Conservation (phyloP, 345 rosid genomes). For the Fremontodendron californicum region DNA sequence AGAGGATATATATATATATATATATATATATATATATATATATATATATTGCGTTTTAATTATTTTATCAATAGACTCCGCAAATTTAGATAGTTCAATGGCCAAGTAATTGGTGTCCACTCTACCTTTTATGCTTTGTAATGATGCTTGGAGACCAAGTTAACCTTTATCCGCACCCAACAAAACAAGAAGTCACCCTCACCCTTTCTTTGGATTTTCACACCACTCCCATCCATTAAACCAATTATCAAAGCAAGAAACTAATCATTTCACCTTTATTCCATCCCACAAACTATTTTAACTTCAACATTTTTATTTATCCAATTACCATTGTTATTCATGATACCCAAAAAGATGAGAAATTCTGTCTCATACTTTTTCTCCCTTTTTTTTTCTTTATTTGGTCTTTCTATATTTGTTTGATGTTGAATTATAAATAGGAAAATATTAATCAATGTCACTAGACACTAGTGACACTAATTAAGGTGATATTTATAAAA, state of each 20-base stretch:
- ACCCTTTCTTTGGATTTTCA: background rate
- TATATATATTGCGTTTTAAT: too few relatives aligned
- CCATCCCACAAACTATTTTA: too few relatives aligned
- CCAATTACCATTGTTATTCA: background rate
- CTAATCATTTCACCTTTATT: background rate
- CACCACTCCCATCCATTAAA: background rate
- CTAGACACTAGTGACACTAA: too few relatives aligned
- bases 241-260: background rate
- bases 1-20: too few relatives aligned
- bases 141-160: background rate
- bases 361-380: background rate
- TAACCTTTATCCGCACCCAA: background rate
- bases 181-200: background rate
- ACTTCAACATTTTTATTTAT: background rate
- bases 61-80: too few relatives aligned
- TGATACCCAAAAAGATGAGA: background rate
- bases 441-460: too few relatives aligned
- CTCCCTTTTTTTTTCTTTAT: background rate
- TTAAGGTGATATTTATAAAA: too few relatives aligned
- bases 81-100: background rate
- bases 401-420: too few relatives aligned
- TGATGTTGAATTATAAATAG: too few relatives aligned
- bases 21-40: too few relatives aligned
- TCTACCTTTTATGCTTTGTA: background rate
- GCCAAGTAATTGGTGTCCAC: too few relatives aligned